Evolutionary conservation across 148 eudicot genomes (phyloP), one percentile per base, ranked within the genome.

Genomic region (Vaccinium corymbosum): DNA sequence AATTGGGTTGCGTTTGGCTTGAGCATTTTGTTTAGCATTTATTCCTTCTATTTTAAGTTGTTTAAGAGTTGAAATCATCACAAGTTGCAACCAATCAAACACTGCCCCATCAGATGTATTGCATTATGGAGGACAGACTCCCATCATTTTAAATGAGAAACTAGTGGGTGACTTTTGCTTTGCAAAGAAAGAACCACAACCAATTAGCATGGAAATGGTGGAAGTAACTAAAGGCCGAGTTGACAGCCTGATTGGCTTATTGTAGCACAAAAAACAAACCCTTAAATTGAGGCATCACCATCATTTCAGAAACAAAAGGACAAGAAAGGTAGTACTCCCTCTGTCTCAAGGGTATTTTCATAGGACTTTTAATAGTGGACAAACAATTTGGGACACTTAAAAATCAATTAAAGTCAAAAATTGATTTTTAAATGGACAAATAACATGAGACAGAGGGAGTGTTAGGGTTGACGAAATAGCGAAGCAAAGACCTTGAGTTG

Each of bases 1-100:
- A 48, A 48, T 46, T 76, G 79, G 53, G 48, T 32, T 50, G 16
- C 38, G 25, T 53, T 59, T 20, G 51, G 50, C 59, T 59, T 59
- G 16, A 80, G 62, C 52, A 3, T 7, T 10, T 32, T 55, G 15
- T 16, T 79, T 35, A 14, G 10, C 52, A 8, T 9, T 7, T 55
- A 7, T 79, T 16, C 38, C 19, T 5, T 11, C 12, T 3, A 42
- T 80, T 7, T 12, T 35, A 2, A 42, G 15, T 35, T 35, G 4
- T 61, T 20, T 38, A 80, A n/a, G 72, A 80, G 52, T 61, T 61
- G 25, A n/a, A 61, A 22, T 48, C 52, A 59, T 38, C 52, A 80
- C 71, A 72, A 64, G 74, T 80, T 42, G 73, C 55, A 9, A 35
- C 68, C 81, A 56, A 79, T 57, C 81, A 56, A 4, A 29, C 25